Conservation (phyloP, 345 rosid species). For the Rhodamnia rubescens region DNA sequence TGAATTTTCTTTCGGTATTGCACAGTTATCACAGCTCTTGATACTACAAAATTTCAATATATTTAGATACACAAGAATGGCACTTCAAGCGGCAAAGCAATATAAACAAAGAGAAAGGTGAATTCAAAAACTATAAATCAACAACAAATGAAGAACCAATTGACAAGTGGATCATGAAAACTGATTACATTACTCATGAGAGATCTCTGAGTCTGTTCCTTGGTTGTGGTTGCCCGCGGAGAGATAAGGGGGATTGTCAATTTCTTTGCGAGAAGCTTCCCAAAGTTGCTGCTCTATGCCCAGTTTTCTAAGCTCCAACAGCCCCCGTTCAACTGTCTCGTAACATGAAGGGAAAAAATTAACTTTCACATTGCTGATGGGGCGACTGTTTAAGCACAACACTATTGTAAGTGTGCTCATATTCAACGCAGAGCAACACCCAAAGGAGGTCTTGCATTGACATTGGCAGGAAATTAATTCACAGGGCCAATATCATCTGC, state of each 20-base stretch:
- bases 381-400: background rate
- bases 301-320: slow-evolving; percentile 74
- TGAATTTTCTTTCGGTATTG: background rate
- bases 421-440: background rate
- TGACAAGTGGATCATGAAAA: background rate
- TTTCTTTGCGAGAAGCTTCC: slow-evolving; percentile 77
- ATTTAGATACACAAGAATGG: background rate
- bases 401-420: background rate
- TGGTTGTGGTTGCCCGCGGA: background rate
- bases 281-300: slow-evolving; percentile 79
- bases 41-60: background rate
- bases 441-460: background rate
- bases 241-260: slow-evolving; percentile 14
- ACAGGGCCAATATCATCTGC: background rate
- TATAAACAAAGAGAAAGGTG: background rate
- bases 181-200: background rate
- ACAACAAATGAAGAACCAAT: background rate
- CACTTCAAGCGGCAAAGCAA: background rate
- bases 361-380: background rate
- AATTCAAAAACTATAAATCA: background rate
- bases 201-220: slow-evolving; percentile 1
- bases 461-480: background rate
- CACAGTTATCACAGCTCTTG: background rate
- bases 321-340: slow-evolving; percentile 65
- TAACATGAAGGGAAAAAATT: background rate